These are phyloP conservation scores for Hondaea fermentalgiana DNA, from an alignment of 108 stramenopile species.

Conservation along the genomic window DNA sequence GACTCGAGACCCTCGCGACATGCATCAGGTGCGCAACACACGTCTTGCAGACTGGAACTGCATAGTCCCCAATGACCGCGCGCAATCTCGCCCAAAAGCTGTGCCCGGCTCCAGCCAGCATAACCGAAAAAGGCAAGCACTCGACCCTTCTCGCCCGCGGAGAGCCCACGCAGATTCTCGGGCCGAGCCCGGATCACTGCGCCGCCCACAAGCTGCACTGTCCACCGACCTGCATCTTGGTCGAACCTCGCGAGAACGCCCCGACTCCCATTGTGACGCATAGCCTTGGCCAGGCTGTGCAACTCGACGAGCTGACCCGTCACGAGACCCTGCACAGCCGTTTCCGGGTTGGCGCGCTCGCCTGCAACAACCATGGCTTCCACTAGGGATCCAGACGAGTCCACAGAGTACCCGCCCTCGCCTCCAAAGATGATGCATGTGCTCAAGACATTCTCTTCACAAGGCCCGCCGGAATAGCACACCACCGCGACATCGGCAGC, in stretches of 20 bases:
- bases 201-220: not conserved
- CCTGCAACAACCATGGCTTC: not conserved
- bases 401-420: not conserved
- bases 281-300: not conserved
- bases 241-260: not conserved
- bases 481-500: not conserved
- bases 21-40: not conserved
- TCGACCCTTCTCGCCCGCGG: not conserved
- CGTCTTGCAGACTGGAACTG: not conserved
- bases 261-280: constrained; percentile 12
- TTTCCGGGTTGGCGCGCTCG: not conserved
- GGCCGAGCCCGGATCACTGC: not conserved
- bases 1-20: not conserved
- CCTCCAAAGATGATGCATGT: constrained; percentile 16
- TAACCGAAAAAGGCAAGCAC: constrained; percentile 29
- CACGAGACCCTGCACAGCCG: not conserved
- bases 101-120: constrained; percentile 27
- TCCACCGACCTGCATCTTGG: not conserved
- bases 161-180: not conserved
- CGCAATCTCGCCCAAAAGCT: constrained; percentile 32
- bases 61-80: constrained; percentile 33
- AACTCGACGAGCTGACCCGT: constrained; percentile 5
- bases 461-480: constrained; percentile 25
- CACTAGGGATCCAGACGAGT: not conserved
- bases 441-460: not conserved